Conservation (phyloP, 257 asterid genomes). For the Forsythia viridissima region DNA sequence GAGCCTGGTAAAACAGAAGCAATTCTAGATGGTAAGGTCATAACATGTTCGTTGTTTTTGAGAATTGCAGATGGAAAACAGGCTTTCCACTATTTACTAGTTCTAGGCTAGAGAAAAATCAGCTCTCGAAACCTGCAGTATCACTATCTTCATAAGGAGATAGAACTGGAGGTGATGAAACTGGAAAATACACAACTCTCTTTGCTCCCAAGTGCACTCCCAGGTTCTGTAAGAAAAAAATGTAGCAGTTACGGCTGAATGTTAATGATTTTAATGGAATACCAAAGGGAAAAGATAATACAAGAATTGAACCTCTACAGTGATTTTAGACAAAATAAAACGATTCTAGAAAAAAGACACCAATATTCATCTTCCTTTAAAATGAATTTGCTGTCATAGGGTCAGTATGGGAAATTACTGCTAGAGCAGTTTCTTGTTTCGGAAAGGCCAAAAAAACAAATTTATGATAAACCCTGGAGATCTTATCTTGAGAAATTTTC, state of each 20-base stretch:
- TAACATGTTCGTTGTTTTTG: background rate
- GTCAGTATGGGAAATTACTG: background rate
- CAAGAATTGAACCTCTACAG: conserved; percentile 3
- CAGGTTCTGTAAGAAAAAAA: conserved; percentile 52
- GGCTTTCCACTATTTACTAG: background rate
- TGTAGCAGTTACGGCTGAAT: conserved; percentile 15
- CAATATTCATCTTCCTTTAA: background rate
- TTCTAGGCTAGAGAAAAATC: conserved; percentile 5
- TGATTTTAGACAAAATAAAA: background rate
- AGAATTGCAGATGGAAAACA: conserved; percentile 2
- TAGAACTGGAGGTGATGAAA: conserved; percentile 79
- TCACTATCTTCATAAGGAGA: conserved; percentile 47
- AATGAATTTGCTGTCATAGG: background rate
- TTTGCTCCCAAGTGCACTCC: conserved; percentile 62
- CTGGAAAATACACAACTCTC: conserved; percentile 56
- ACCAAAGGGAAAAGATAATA: conserved; percentile 3
- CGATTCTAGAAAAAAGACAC: background rate
- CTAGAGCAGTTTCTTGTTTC: background rate
- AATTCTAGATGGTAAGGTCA: conserved; percentile 13
- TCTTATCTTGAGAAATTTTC: background rate
- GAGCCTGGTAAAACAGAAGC: conserved; percentile 43
- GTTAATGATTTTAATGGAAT: conserved; percentile 9
- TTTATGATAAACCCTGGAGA: background rate
- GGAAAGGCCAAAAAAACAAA: background rate
- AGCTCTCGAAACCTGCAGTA: conserved; percentile 34